phyloP scores from a whole-genome alignment of 768 basidiomycete species.

The Suillus alpinus region DNA sequence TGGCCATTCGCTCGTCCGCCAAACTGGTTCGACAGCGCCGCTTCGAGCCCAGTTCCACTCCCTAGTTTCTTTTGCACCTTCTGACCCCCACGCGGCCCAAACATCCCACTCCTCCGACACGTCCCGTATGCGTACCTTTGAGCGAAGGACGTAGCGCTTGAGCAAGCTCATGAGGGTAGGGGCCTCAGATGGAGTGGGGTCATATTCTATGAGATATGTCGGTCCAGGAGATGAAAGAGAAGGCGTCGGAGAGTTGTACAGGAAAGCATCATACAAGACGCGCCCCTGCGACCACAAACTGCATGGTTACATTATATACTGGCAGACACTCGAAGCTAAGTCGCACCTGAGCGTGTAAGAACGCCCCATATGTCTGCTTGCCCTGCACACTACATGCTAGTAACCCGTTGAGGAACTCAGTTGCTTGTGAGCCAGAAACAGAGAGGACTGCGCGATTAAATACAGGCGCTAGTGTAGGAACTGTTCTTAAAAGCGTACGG shows the following conservation, averaged over 20 bases:
- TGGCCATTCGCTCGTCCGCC: constrained; percentile 52
- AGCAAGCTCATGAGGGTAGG: constrained; percentile 65
- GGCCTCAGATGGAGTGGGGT: constrained; percentile 57
- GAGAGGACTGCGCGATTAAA: constrained; percentile 68
- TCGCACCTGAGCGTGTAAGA: constrained; percentile 77
- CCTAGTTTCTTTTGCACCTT: constrained; percentile 37
- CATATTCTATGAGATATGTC: constrained; percentile 71
- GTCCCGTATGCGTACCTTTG: constrained; percentile 82
- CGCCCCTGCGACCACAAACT: constrained; percentile 57
- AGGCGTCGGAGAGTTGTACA: constrained; percentile 56
- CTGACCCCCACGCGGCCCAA: constrained; percentile 77
- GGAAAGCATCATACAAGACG: constrained; percentile 84
- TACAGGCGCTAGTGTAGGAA: constrained; percentile 59
- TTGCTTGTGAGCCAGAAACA: constrained; percentile 75
- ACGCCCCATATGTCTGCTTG: constrained; percentile 61
- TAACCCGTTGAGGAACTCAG: constrained; percentile 80
- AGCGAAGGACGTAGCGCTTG: constrained; percentile 82
- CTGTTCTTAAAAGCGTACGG: constrained; percentile 42
- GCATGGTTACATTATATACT: constrained; percentile 4
- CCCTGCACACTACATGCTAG: constrained; percentile 52
- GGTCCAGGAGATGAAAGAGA: constrained; percentile 34
- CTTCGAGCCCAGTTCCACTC: constrained; percentile 62
- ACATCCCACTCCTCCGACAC: constrained; percentile 76
- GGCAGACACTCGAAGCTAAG: constrained; percentile 9
- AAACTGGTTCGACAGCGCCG: constrained; percentile 75